Percentiles rank a stretch among this genome's conserved stretches.
Conservation (phyloP, 1,139 yeast species). For the Blastobotrys raffinosifermentans region DNA sequence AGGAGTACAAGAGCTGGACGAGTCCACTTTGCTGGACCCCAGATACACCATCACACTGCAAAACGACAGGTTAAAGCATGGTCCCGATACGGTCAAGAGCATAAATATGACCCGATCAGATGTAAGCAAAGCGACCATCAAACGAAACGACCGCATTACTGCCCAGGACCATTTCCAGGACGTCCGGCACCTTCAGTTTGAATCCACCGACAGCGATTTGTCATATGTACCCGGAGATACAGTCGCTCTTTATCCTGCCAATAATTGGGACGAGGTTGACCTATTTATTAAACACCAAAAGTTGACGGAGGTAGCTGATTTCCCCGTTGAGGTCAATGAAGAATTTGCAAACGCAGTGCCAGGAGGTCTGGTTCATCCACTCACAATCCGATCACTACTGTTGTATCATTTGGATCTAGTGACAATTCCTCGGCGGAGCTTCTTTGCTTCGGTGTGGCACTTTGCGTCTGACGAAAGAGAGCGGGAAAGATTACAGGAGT, state of each 20-base stretch:
- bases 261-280: slow-evolving; percentile 59
- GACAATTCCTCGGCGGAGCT: slow-evolving; percentile 78
- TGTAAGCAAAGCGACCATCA: slow-evolving; percentile 39
- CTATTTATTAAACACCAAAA: slow-evolving; percentile 61
- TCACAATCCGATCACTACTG: slow-evolving; percentile 66
- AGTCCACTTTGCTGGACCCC: slow-evolving; percentile 42
- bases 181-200: slow-evolving; percentile 60
- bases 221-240: slow-evolving; percentile 77
- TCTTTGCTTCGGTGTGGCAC: slow-evolving; percentile 60
- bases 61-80: slow-evolving; percentile 26
- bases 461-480: slow-evolving; percentile 67
- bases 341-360: slow-evolving; percentile 31
- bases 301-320: slow-evolving; percentile 68
- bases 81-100: slow-evolving; percentile 16
- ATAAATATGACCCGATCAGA: slow-evolving; percentile 31
- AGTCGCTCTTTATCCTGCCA: slow-evolving; percentile 67
- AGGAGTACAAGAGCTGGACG: slow-evolving; percentile 35
- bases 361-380: slow-evolving; percentile 54
- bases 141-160: slow-evolving; percentile 56
- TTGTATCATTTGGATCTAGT: slow-evolving; percentile 75
- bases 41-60: slow-evolving; percentile 29
- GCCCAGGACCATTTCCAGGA: slow-evolving; percentile 78
- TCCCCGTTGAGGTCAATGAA: slow-evolving; percentile 30
- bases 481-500: slow-evolving; percentile 66
- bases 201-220: slow-evolving; percentile 17